Evolutionary conservation across 371 early-diverging fungal genomes (phyloP), one percentile per base, ranked within the genome.

Genomic region (Mucor racemosus): DNA sequence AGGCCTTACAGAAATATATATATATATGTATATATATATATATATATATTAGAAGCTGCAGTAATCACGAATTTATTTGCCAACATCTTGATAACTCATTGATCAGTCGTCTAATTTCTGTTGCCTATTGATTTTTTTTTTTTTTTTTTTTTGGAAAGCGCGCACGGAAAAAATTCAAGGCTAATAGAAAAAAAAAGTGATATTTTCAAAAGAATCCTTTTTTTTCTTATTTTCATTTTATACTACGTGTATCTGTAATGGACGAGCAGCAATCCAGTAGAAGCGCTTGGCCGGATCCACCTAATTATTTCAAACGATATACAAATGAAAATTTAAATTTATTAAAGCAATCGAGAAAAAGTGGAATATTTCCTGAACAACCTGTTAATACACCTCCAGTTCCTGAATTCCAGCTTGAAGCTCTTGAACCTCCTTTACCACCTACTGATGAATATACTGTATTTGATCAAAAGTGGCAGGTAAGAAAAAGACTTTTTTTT

Each of bases 401-500:
- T 9, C 79, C 87, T 7, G 79, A 86, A 19, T 84, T 81, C 42
- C 34, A 73, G 79, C 8, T 80, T 86, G 21, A 64, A 46, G 57
- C 57, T 14, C 58, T 80, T 17, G 83, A 86, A 42, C 91, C 92
- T 17, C 94, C 94, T 39, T 19, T 54, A 55, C 86, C 86, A 58
- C 87, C 89, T 13, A 77, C 81, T 3, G 90, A 88, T 41, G 73
- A 78, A 3, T 94, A 91, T 60, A 78, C 81, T 50, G 74, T 87
- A 36, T 94, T 94, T 85, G 91, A 90, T 31, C 90, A 89, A 39
- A 73, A 77, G 55, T 90, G 91, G 89, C 88, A 84, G 65, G 91
- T 91, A 80, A 68, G 26, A 26, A 26, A 26, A 26, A 26, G n/a
- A n/a, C n/a, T 3, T 3, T 26, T 26, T 1, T 26, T 26, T 26